A percentile compares a stretch with the other conserved stretches of the same genome.
These are phyloP conservation scores for Nicotiana noctiflora DNA, from an alignment of 257 asterid genomes.

Conservation along the genomic window DNA sequence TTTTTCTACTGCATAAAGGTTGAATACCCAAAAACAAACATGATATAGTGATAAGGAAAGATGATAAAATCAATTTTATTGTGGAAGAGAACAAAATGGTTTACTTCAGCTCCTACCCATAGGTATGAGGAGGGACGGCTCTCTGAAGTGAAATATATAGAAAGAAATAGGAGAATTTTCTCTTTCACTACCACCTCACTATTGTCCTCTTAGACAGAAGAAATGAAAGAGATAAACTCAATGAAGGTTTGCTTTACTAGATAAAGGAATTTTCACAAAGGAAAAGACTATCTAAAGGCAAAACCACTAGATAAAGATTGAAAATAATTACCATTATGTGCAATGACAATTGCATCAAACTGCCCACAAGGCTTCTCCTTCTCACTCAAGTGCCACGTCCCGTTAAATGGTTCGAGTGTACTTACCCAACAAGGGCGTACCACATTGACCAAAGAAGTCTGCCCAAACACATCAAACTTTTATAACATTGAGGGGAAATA, in stretches of 20 bases:
- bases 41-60: not conserved
- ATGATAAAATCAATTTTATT: not conserved
- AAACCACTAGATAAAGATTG: slow-evolving; percentile 7
- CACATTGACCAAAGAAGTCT: slow-evolving; percentile 68
- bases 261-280: not conserved
- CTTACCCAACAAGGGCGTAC: slow-evolving; percentile 92
- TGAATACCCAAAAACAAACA: not conserved
- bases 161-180: not conserved
- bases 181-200: not conserved
- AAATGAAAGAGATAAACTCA: not conserved
- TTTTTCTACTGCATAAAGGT: not conserved
- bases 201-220: not conserved
- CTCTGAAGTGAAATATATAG: not conserved
- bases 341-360: slow-evolving; percentile 85
- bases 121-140: not conserved
- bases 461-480: slow-evolving; percentile 20
- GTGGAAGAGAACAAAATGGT: not conserved
- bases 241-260: not conserved
- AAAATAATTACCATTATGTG: slow-evolving; percentile 71
- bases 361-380: slow-evolving; percentile 76
- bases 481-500: not conserved
- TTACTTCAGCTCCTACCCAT: not conserved
- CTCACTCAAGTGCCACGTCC: slow-evolving; percentile 87
- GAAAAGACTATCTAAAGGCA: not conserved
- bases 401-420: slow-evolving; percentile 71